phyloP scores from a whole-genome alignment of 2,329 filamentous ascomycete genomes.

The Plenodomus biglobosus region DNA sequence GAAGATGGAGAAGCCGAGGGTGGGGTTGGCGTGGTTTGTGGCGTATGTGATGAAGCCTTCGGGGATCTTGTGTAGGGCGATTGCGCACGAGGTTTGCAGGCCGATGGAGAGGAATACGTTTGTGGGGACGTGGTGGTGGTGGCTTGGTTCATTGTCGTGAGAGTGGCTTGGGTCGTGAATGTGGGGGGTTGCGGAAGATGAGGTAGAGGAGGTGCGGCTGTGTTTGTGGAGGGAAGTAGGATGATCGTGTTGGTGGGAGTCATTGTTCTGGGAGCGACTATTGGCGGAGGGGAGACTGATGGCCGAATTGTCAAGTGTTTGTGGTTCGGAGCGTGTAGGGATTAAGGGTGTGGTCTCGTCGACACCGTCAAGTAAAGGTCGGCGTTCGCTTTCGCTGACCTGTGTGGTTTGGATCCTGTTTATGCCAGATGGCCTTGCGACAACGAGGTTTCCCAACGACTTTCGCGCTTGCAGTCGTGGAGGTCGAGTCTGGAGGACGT shows the following conservation, averaged over 20 bases:
- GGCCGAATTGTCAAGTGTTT: slow-evolving; percentile 26
- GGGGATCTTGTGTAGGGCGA: slow-evolving; percentile 93
- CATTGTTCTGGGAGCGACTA: slow-evolving; percentile 2
- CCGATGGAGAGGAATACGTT: slow-evolving; percentile 94
- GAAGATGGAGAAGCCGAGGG: slow-evolving; percentile 87
- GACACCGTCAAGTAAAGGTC: slow-evolving; percentile 33
- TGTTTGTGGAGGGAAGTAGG: slow-evolving; percentile 14
- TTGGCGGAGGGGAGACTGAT: slow-evolving; percentile 19
- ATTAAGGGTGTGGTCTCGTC: slow-evolving; percentile 28
- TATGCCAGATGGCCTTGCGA: slow-evolving; percentile 20
- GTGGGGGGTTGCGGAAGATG: slow-evolving; percentile 18
- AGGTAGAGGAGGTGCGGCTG: slow-evolving; percentile 15
- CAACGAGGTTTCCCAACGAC: slow-evolving; percentile 19
- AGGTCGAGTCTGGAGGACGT: slow-evolving; percentile 44
- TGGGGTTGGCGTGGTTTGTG: slow-evolving; percentile 92
- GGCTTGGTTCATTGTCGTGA: slow-evolving; percentile 36
- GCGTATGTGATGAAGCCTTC: slow-evolving; percentile 89
- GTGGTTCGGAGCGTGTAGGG: slow-evolving; percentile 27
- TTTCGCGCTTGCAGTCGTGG: slow-evolving; percentile 24
- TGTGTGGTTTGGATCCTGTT: slow-evolving; percentile 28
- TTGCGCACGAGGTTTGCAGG: slow-evolving; percentile 93
- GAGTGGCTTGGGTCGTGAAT: slow-evolving; percentile 7
- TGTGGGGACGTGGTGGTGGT: slow-evolving; percentile 93
- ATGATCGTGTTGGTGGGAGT: slow-evolving; percentile 3
- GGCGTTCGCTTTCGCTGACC: slow-evolving; percentile 27